Evolutionary conservation across 2,329 filamentous ascomycete species (phyloP).

Genomic region (Elsinoe perseae): DNA sequence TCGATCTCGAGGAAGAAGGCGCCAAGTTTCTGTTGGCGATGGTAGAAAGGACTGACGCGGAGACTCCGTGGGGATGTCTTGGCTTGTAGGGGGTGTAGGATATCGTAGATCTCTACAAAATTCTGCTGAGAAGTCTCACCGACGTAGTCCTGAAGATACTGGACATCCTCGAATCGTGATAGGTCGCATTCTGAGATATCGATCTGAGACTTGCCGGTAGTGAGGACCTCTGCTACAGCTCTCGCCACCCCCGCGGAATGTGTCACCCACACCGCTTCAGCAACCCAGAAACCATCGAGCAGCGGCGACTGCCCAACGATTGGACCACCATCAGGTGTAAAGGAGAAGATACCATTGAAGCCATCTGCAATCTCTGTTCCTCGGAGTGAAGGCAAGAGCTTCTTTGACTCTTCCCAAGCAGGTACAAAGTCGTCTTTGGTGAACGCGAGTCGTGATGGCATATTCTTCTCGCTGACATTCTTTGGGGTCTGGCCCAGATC

Average conservation of each 20-base stretch:
- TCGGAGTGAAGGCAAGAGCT: constrained; percentile 47
- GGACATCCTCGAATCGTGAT: constrained; percentile 54
- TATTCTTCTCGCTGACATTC: constrained; percentile 50
- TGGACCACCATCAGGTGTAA: constrained; percentile 56
- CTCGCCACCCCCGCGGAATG: constrained; percentile 57
- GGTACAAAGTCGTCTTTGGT: constrained; percentile 53
- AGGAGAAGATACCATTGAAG: constrained; percentile 60
- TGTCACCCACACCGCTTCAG: constrained; percentile 60
- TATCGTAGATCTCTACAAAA: constrained; percentile 59
- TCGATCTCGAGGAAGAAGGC: constrained; percentile 53
- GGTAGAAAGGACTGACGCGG: constrained; percentile 52
- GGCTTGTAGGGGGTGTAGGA: constrained; percentile 54
- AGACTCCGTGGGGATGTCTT: constrained; percentile 51
- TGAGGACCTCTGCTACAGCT: constrained; percentile 52
- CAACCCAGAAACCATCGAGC: constrained; percentile 55
- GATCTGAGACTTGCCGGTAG: constrained; percentile 47
- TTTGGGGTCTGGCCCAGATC: constrained; percentile 47
- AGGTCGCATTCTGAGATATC: constrained; percentile 55
- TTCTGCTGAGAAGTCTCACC: constrained; percentile 51
- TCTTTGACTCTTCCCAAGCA: constrained; percentile 51
- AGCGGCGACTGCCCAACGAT: constrained; percentile 52
- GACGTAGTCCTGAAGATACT: constrained; percentile 50
- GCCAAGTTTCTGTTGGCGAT: constrained; percentile 47
- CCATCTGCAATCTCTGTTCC: constrained; percentile 49
- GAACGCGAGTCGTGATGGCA: constrained; percentile 56